phyloP scores from a whole-genome alignment of 2,329 filamentous ascomycete species.

The Chaetomiaceae sp. region DNA sequence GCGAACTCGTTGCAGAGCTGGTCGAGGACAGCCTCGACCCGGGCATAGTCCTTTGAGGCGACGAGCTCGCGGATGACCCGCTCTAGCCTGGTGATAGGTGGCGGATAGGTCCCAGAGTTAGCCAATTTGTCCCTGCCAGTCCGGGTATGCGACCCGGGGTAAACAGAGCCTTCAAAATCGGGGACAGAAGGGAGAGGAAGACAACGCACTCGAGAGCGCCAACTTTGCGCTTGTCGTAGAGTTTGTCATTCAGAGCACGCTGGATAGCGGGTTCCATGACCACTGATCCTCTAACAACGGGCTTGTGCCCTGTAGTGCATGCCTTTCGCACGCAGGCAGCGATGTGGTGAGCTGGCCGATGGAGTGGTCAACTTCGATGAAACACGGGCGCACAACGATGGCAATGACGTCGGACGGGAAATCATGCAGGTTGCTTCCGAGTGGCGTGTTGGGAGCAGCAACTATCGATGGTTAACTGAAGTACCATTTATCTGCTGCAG shows the following conservation, averaged over 20 bases:
- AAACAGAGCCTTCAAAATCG: too few relatives aligned
- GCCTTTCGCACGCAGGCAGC: slow-evolving; percentile 1
- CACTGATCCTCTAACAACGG: slow-evolving; percentile 17
- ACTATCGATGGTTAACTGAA: background rate
- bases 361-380: background rate
- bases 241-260: slow-evolving; percentile 90
- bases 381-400: too few relatives aligned
- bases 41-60: slow-evolving; percentile 67
- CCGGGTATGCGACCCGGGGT: slow-evolving; percentile 4
- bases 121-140: background rate
- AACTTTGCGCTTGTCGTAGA: slow-evolving; percentile 96
- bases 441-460: background rate
- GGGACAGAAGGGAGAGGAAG: background rate
- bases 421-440: too few relatives aligned
- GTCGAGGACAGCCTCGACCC: slow-evolving; percentile 81
- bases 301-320: slow-evolving; percentile 10
- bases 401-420: too few relatives aligned
- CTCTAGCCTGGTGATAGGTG: slow-evolving; percentile 72
- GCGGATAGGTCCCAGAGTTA: slow-evolving; percentile 6
- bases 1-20: slow-evolving; percentile 97
- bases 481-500: background rate
- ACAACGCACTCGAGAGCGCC: slow-evolving; percentile 83
- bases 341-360: background rate
- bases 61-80: slow-evolving; percentile 81
- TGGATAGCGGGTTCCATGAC: slow-evolving; percentile 87